Base-by-base conservation (phyloP, 2,329 filamentous ascomycete species). In the Chlorencoelia australis region DNA sequence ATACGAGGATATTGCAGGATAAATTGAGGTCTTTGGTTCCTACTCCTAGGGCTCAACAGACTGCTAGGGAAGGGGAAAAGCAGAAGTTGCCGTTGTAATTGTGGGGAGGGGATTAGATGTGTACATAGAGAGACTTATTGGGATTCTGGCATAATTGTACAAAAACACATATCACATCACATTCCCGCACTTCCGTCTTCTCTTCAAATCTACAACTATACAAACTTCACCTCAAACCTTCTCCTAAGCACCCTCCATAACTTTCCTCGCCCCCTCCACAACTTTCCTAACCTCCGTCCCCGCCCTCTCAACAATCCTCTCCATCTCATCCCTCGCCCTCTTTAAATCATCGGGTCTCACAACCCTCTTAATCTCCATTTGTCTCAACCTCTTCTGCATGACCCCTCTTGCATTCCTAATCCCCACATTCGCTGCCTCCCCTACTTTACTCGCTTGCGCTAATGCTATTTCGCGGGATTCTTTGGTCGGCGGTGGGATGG, bases 401-500 rank as follows among this genome's bases (percentile, higher is more conserved):
- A 46, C 54, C 37, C 43, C 53, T 39, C 59, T 54, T 8, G 54
- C 53, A 37, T 44, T 50, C 30, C 50, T 52, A 4, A 61, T 37
- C 2, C 39, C 52, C 4, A 40, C 31, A 27, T 42, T 50, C 1
- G 57, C 53, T 21, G 41, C 48, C 29, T 59, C 55, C 4, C 58
- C 56, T 2, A 50, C 49, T 33, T 53, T 55, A n/a, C 39, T 48
- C 16, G 55, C 56, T 6, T 48, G 45, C 14, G 44, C 44, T 4
- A 56, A 40, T n/a, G 52, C 50, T 16, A 44, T 34, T 39, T 63
- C 60, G 17, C 68, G 59, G n/a, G 65, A 64, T 44, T 75, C 71
- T 33, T 68, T 71, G 0, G 71, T 76, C 0, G 71, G 69, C 4
- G 72, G 69, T 1, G 71, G 71, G 16, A 75, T 65, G 14, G 68